Conservation (phyloP, 768 basidiomycete species). For the Dictyophora rubrovolvata region DNA sequence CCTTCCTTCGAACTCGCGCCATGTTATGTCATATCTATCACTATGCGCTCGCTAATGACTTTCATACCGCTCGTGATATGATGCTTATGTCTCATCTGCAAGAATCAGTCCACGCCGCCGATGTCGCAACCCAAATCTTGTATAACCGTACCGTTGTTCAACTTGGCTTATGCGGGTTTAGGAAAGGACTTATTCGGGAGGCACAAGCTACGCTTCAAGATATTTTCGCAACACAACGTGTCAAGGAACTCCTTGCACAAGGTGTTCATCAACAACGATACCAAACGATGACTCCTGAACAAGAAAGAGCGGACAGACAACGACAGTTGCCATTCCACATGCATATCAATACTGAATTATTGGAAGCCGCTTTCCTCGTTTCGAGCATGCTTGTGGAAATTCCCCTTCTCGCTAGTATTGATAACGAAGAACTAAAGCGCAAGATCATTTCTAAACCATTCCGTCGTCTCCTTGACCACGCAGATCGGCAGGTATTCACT, state of each 20-base stretch:
- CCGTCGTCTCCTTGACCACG: constrained; percentile 89
- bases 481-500: constrained; percentile 94
- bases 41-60: constrained; percentile 92
- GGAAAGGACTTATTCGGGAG: constrained; percentile 89
- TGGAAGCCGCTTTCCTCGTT: constrained; percentile 95
- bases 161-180: constrained; percentile 93
- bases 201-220: constrained; percentile 88
- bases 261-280: constrained; percentile 90
- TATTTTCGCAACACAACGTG: constrained; percentile 92
- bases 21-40: constrained; percentile 98
- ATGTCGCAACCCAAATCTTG: constrained; percentile 93
- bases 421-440: constrained; percentile 87
- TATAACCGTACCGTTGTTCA: constrained; percentile 98
- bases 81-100: constrained; percentile 97
- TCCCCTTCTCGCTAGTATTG: constrained; percentile 86
- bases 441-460: constrained; percentile 96
- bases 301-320: constrained; percentile 93
- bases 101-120: constrained; percentile 91
- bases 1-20: constrained; percentile 87
- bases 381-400: constrained; percentile 99
- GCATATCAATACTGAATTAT: constrained; percentile 97
- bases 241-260: constrained; percentile 95
- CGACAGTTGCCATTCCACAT: constrained; percentile 98
- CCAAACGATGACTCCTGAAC: constrained; percentile 78
- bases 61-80: constrained; percentile 96